Evolutionary conservation across 495 filamentous ascomycete genomes (phyloP).

Genomic region (Trichoderma orchidacearum): DNA sequence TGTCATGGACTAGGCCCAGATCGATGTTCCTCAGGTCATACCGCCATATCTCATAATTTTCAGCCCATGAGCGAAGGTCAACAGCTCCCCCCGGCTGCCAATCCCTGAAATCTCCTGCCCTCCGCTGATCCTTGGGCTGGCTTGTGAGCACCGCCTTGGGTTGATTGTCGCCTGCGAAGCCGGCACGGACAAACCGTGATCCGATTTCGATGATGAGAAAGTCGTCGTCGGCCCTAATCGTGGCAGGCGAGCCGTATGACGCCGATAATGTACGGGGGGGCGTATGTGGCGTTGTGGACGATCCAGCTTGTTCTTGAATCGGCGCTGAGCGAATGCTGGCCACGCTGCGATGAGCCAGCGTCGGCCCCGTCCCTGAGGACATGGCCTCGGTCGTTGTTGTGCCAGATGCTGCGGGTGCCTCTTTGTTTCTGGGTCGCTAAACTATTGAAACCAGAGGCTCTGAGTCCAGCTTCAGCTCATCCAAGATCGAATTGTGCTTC

Average conservation of each 20-base stretch:
- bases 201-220: slow-evolving; percentile 72
- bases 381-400: slow-evolving; percentile 5
- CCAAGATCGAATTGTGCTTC: background rate
- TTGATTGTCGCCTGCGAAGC: slow-evolving; percentile 66
- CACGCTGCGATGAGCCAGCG: slow-evolving; percentile 33
- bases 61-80: slow-evolving; percentile 44
- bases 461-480: background rate
- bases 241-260: slow-evolving; percentile 53
- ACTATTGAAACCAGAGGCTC: background rate
- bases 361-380: slow-evolving; percentile 14
- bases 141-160: slow-evolving; percentile 63
- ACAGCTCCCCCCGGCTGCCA: slow-evolving; percentile 39
- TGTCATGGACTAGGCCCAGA: slow-evolving; percentile 70
- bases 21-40: slow-evolving; percentile 60
- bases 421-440: background rate
- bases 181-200: slow-evolving; percentile 62
- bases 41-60: slow-evolving; percentile 68
- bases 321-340: slow-evolving; percentile 33
- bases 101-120: slow-evolving; percentile 68
- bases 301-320: slow-evolving; percentile 7
- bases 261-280: slow-evolving; percentile 45
- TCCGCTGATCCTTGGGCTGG: slow-evolving; percentile 54
- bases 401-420: background rate
- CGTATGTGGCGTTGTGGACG: slow-evolving; percentile 39
- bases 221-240: slow-evolving; percentile 74